Evolutionary conservation across 1,139 yeast species (phyloP), one percentile per base, ranked within the genome.

Genomic region (Geotrichum candidum): DNA sequence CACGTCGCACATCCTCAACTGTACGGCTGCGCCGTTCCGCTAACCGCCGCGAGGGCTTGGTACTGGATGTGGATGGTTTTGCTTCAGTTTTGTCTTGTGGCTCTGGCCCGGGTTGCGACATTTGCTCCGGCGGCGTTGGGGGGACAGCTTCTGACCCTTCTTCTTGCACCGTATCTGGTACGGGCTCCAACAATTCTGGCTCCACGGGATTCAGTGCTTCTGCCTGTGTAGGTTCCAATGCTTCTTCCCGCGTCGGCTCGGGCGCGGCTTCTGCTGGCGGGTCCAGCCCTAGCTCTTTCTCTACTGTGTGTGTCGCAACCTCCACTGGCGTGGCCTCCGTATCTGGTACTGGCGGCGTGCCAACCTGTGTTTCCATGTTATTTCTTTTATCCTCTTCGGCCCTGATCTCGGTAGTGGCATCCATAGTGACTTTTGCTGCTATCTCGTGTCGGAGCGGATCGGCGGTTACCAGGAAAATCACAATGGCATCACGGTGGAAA

Each of bases 1-100:
- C 97, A 64, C 33, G 53, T 13, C 41, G 35, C n/a, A 41, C 41
- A n/a, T 50, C 52, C 22, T 50, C 29, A 7, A 41, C 48, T 5
- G 48, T 41, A 10, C 48, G 48, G 48, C 18, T 41, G 18, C 23
- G 48, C 48, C 48, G 48, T 15, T 41, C 48, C 9, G 48, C 48
- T 7, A 10, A n/a, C 22, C 48, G 48, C 22, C 48, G 48, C 10
- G 22, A 41, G 9, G 48, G 2, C 5, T 41, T 41, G 1, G 48
- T 41, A 23, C 48, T 41, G n/a, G 48, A 4, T 41, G 48, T 15
- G n/a, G 48, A 4, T 2, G 48, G 48, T 10, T 10, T n/a, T 15
- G 23, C 6, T 7, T 23, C 22, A 25, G 18, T n/a, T n/a, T 41
- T 5, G n/a, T 41, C 23, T 41, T n/a, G 48, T 7, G 5, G 5